phyloP scores from a whole-genome alignment of 2,329 filamentous ascomycete species.

The Hypoxylon rubiginosum region DNA sequence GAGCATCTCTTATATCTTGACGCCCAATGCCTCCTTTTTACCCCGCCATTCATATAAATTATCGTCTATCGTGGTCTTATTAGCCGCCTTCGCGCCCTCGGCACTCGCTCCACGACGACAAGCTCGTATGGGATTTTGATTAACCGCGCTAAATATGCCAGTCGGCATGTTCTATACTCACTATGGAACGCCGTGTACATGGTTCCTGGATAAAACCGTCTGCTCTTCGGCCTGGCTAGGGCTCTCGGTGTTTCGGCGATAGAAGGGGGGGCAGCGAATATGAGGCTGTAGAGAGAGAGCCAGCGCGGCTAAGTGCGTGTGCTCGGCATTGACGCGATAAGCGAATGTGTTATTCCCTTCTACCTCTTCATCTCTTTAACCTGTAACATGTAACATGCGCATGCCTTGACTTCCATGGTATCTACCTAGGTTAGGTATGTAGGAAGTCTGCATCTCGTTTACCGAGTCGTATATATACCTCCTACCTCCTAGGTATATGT shows the following conservation, averaged over 20 bases:
- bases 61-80: conserved; percentile 29
- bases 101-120: conserved; percentile 35
- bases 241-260: conserved; percentile 34
- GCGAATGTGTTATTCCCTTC: not conserved
- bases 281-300: not conserved
- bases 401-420: not conserved
- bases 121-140: conserved; percentile 12
- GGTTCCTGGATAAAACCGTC: conserved; percentile 14
- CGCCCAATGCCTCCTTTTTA: conserved; percentile 23
- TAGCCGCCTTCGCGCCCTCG: conserved; percentile 42
- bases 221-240: conserved; percentile 8
- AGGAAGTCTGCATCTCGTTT: too few species aligned
- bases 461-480: not conserved
- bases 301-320: not conserved
- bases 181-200: conserved; percentile 10
- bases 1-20: conserved; percentile 24
- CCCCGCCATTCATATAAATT: conserved; percentile 39
- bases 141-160: conserved; percentile 37
- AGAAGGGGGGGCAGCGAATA: conserved; percentile 6
- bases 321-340: conserved; percentile 25
- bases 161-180: conserved; percentile 7
- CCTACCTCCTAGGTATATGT: not conserved
- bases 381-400: not conserved
- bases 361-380: not conserved
- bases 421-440: not conserved